Evolutionary conservation across 192 early-diverging fungal species (phyloP), one percentile per base, ranked within the genome.

Genomic region (Phlyctochytrium planicorne): DNA sequence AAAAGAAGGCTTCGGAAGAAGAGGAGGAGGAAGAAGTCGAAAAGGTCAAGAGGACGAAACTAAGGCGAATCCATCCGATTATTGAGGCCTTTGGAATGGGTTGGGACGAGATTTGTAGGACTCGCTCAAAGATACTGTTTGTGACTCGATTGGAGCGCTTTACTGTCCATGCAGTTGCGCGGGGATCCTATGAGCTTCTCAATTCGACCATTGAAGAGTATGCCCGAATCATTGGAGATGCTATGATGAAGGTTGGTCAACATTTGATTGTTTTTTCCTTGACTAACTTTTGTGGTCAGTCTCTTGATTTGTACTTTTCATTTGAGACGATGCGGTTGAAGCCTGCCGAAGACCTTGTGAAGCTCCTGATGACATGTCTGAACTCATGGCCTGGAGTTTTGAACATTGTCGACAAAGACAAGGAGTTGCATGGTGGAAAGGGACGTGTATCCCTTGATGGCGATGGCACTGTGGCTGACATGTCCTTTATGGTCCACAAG

Each of bases 291-390:
- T n/a, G n/a, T n/a, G n/a, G n/a, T n/a, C 37, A 75, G 69, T 71
- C 75, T 3, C 57, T 67, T 16, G 66, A 76, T 30, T 29, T 75
- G 30, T 78, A 74, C 60, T 37, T 63, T 30, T 25, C 52, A 2
- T n/a, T 24, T 16, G 66, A 65, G 29, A 33, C 72, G 2, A 36
- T 17, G 1, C 62, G 53, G 2, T 60, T 75, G 3, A 37, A 78
- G 47, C 65, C 64, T 40, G 47, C 70, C 24, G 69, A 75, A 24
- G 47, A 16, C 25, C 73, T 78, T 6, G 66, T 52, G 6, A 74
- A 72, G 53, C 10, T 47, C 33, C 12, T 78, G 1, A 66, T 74
- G 24, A 31, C 34, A 14, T 29, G 35, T 32, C 3, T 78, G 10
- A 75, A 78, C 50, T 17, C 60, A 24, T 78, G 77, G 77, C 30